Evolutionary conservation across 2,329 filamentous ascomycete genomes (phyloP), one percentile per base, ranked within the genome.

Genomic region (Graphilbum ipis-grandicollis): DNA sequence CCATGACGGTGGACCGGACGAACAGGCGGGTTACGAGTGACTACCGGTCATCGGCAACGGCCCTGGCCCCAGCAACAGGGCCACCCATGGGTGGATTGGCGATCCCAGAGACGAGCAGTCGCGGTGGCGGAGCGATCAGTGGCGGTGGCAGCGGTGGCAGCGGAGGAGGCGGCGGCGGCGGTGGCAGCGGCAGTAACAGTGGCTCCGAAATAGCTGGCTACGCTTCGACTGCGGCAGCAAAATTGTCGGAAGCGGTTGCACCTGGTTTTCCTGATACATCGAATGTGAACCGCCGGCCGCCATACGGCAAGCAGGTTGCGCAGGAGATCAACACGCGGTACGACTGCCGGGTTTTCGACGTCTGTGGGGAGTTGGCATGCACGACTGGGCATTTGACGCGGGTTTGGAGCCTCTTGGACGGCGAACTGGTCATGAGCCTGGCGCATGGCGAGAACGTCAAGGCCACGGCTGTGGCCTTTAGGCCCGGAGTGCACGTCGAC

Each of bases 281-380:
- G 2, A 76, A 79, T 45, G 73, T 83, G 2, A 98, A 94, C 51
- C 74, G 90, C 35, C 71, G 85, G 34, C 79, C 83, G 14, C 90
- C 90, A 0, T 69, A 68, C 36, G 74, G 82, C 46, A 79, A 75
- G 47, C 67, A 75, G 31, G 78, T 80, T 0, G 68, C 71, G n/a
- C 68, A 67, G 36, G 80, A 88, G 44, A 86, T 98, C 39, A 58
- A 68, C 22, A 86, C 81, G 3, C 85, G 83, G 47, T 90, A 93
- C 46, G 90, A 96, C 44, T 81, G 83, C 5, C 76, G 84, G 31
- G 63, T 85, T 22, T 76, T 94, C 50, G 86, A 90, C 43, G 75
- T 93, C 3, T 94, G 83, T 51, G 90, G 90, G 8, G 78, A 86
- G 44, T 76, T 79, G 46, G 75, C 90, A 8, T 93, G 84, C 52